Percentiles rank a stretch among this genome's conserved stretches.
Conservation (phyloP, 495 filamentous ascomycete species). For the Neurospora sp. region DNA sequence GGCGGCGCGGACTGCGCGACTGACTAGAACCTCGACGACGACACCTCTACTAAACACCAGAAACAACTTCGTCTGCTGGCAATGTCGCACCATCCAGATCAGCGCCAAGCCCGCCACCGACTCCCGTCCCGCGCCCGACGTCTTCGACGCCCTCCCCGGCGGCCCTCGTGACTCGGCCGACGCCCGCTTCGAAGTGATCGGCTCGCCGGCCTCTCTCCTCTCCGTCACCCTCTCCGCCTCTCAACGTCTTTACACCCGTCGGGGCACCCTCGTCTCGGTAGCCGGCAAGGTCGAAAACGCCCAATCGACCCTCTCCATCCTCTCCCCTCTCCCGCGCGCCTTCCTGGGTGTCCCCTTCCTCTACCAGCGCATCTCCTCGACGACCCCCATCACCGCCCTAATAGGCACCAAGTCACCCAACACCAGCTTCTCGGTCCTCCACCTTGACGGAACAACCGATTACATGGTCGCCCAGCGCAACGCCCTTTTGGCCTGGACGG, state of each 20-base stretch:
- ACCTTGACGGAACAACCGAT: slow-evolving; percentile 89
- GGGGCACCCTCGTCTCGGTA: slow-evolving; percentile 81
- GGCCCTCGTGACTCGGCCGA: slow-evolving; percentile 41
- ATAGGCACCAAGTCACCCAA: slow-evolving; percentile 76
- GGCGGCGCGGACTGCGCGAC: slow-evolving; percentile 11
- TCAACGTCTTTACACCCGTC: slow-evolving; percentile 81
- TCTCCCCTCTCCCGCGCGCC: slow-evolving; percentile 71
- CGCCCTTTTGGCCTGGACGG: slow-evolving; percentile 92
- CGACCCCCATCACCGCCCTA: slow-evolving; percentile 73
- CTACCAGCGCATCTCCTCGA: slow-evolving; percentile 82
- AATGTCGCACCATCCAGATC: slow-evolving; percentile 45
- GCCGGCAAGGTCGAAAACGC: slow-evolving; percentile 84
- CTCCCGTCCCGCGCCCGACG: slow-evolving; percentile 35
- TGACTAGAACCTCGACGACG: neutral
- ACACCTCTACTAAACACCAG: neutral
- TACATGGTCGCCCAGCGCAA: slow-evolving; percentile 86
- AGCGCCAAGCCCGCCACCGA: slow-evolving; percentile 41
- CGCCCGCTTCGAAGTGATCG: slow-evolving; percentile 88
- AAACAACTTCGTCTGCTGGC: slow-evolving; percentile 28
- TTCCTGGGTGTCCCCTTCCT: slow-evolving; percentile 81
- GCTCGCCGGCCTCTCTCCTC: slow-evolving; percentile 80
- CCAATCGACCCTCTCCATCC: slow-evolving; percentile 78
- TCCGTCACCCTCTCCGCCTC: slow-evolving; percentile 88
- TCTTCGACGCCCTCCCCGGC: slow-evolving; percentile 30
- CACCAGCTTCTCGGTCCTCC: slow-evolving; percentile 75